These are phyloP conservation scores for Aspergillus piperis DNA, from an alignment of 2,329 filamentous ascomycete species.

Conservation along the genomic window DNA sequence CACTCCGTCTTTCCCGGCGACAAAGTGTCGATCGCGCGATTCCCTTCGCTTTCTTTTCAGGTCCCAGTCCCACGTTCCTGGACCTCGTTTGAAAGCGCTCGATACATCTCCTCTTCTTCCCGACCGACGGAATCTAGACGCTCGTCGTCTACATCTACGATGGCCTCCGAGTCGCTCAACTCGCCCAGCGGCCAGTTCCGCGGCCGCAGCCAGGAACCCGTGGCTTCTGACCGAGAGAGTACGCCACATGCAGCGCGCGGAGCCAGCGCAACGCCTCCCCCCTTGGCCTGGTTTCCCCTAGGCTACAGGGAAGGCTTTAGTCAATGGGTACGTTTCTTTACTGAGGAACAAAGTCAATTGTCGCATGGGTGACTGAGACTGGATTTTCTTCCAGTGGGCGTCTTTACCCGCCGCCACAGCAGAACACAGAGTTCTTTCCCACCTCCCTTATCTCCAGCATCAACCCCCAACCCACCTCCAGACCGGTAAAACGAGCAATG, in stretches of 20 bases:
- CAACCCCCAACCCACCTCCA: constrained; percentile 67
- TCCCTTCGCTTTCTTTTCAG: constrained; percentile 25
- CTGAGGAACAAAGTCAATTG: constrained; percentile 7
- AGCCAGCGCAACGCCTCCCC: constrained; percentile 32
- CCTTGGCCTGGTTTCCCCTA: constrained; percentile 69
- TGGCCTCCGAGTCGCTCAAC: constrained; percentile 41
- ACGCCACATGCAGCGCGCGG: constrained; percentile 37
- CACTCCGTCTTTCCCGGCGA: constrained; percentile 16
- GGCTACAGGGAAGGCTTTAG: constrained; percentile 88
- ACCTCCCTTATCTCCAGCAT: constrained; percentile 75
- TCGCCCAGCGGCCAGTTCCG: constrained; percentile 32
- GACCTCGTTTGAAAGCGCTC: constrained; percentile 23
- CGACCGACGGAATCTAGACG: constrained; percentile 19
- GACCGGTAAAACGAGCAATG: constrained; percentile 51
- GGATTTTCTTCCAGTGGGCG: constrained; percentile 66
- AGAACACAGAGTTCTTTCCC: constrained; percentile 84
- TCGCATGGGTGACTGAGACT: constrained; percentile 20
- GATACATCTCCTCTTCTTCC: constrained; percentile 15
- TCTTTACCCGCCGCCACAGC: constrained; percentile 78
- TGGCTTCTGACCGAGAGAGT: constrained; percentile 19
- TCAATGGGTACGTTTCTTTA: constrained; percentile 72
- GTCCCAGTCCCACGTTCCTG: constrained; percentile 25
- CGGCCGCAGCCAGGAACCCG: constrained; percentile 24
- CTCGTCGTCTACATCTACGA: constrained; percentile 31
- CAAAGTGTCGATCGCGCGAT: constrained; percentile 33